These are phyloP conservation scores for Dryadomyces quercivorus DNA, from an alignment of 2,329 filamentous ascomycete genomes.

Conservation along the genomic window DNA sequence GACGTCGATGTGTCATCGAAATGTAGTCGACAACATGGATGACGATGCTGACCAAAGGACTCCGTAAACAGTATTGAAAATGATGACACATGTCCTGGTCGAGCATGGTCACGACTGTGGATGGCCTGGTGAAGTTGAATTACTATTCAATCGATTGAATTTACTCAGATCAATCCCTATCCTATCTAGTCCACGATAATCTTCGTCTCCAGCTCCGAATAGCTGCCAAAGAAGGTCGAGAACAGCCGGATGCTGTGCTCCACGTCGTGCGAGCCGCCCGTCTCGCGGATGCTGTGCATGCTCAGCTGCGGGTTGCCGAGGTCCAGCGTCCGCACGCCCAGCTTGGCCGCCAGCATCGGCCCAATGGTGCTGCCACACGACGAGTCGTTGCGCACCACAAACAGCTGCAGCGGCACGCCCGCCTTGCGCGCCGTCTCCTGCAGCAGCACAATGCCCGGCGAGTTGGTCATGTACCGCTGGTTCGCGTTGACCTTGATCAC, in stretches of 20 bases:
- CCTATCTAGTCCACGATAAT: conserved; percentile 56
- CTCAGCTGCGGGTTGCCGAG: conserved; percentile 87
- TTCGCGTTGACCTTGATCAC: conserved; percentile 99
- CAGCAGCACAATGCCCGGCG: conserved; percentile 82
- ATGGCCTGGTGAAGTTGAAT: too few species aligned
- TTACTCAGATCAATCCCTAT: too few species aligned
- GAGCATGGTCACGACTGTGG: too few species aligned
- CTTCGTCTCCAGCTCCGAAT: conserved; percentile 67
- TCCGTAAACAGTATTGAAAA: too few species aligned
- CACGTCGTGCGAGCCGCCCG: conserved; percentile 76
- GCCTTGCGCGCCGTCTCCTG: conserved; percentile 69
- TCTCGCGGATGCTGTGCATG: conserved; percentile 97
- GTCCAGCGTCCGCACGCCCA: conserved; percentile 83
- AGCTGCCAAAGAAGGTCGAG: conserved; percentile 74
- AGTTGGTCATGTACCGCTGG: conserved; percentile 91
- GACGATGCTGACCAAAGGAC: too few species aligned
- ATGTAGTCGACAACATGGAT: too few species aligned
- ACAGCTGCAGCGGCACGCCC: conserved; percentile 81
- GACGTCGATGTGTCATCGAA: too few species aligned
- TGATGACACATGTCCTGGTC: too few species aligned
- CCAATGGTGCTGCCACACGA: conserved; percentile 94
- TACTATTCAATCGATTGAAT: too few species aligned
- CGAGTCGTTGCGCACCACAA: conserved; percentile 92
- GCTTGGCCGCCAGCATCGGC: conserved; percentile 80
- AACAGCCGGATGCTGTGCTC: conserved; percentile 79